A percentile compares a stretch with the other conserved stretches of the same genome.
These are phyloP conservation scores for Trypanosomatidae sp. DNA, from an alignment of 208 protist species.

Conservation along the genomic window DNA sequence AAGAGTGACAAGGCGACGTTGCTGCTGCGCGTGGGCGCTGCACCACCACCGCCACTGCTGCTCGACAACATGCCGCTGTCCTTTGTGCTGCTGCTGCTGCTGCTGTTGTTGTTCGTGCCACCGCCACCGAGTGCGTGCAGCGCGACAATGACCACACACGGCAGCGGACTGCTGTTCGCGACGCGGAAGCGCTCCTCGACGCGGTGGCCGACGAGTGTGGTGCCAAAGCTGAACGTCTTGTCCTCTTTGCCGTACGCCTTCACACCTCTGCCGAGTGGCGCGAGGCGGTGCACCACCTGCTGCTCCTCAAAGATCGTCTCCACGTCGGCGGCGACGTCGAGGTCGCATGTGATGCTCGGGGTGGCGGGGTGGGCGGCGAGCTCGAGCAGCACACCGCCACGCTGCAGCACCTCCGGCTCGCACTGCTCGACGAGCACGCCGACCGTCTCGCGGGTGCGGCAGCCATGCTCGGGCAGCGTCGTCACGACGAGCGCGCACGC, in stretches of 20 bases:
- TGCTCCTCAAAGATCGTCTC: constrained; percentile 97
- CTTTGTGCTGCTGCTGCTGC: constrained; percentile 1
- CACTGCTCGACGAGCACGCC: constrained; percentile 87
- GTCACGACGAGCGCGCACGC: constrained; percentile 39
- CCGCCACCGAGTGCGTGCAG: constrained; percentile 10
- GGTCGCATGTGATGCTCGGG: constrained; percentile 87
- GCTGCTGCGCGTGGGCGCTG: neutral
- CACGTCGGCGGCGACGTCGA: constrained; percentile 55
- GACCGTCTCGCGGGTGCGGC: constrained; percentile 61
- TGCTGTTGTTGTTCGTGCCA: constrained; percentile 3
- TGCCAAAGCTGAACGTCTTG: constrained; percentile 88
- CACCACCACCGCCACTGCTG: neutral
- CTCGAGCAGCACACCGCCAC: constrained; percentile 78
- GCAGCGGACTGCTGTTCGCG: constrained; percentile 90
- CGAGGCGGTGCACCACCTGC: constrained; percentile 77
- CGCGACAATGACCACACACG: constrained; percentile 65
- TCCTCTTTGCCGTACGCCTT: constrained; percentile 87
- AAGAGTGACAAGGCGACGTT: no score
- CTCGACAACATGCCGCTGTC: no score
- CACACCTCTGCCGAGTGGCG: constrained; percentile 36
- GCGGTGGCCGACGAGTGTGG: constrained; percentile 65
- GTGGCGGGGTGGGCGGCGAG: constrained; percentile 87
- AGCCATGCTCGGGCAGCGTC: constrained; percentile 52
- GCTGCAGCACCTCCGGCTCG: constrained; percentile 41
- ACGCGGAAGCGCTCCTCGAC: constrained; percentile 90